These are phyloP conservation scores for Amaranthus cruentus DNA, from an alignment of 148 eudicot genomes.

Conservation along the genomic window DNA sequence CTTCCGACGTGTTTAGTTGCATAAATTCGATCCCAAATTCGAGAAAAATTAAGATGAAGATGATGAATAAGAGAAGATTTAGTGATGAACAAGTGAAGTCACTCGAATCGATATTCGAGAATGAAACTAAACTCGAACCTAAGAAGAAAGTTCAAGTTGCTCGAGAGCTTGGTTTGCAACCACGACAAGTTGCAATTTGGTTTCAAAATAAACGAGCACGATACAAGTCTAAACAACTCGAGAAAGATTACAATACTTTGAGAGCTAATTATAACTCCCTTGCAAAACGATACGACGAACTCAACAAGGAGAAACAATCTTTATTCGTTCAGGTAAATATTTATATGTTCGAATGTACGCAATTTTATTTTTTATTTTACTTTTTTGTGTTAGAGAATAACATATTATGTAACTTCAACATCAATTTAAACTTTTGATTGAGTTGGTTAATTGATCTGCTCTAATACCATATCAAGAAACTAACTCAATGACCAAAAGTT, in stretches of 20 bases:
- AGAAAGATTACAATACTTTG: constrained; percentile 37
- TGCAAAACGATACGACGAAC: constrained; percentile 35
- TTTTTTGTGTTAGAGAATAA: too few species aligned
- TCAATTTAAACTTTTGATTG: too few species aligned
- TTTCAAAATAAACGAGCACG: constrained; percentile 74
- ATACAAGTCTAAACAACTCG: constrained; percentile 61
- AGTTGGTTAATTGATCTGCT: too few species aligned
- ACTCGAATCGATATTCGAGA: constrained; percentile 47
- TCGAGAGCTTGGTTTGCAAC: constrained; percentile 50
- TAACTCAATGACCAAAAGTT: too few species aligned
- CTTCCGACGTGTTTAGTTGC: constrained; percentile 27
- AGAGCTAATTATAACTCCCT: constrained; percentile 44
- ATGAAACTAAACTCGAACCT: constrained; percentile 60
- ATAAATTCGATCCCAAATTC: constrained; percentile 18
- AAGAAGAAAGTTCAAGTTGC: constrained; percentile 60
- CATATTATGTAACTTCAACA: too few species aligned
- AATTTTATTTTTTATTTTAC: neutral
- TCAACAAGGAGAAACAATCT: constrained; percentile 48
- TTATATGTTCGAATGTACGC: neutral
- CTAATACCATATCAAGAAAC: too few species aligned
- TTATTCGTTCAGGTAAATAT: constrained; percentile 39
- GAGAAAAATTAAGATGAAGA: constrained; percentile 26
- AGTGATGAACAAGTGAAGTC: constrained; percentile 58
- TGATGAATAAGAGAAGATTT: constrained; percentile 48
- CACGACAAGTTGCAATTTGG: constrained; percentile 74